Evolutionary conservation across 495 filamentous ascomycete species (phyloP).

Genomic region (Penicillium cinerascens): DNA sequence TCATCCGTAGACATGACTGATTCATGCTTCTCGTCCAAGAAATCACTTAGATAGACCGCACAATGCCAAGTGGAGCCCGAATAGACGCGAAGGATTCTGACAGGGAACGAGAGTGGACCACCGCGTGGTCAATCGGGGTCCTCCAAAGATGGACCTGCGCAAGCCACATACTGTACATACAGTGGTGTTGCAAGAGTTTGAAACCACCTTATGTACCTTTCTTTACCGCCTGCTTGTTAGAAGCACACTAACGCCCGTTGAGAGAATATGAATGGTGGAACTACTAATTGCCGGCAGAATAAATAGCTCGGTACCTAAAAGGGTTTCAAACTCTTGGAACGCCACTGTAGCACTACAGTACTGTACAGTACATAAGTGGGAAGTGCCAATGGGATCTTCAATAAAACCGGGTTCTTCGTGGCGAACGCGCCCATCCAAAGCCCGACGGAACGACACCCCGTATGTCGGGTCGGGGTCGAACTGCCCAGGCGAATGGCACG

Average conservation of each 20-base stretch:
- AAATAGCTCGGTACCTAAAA: too few relatives aligned
- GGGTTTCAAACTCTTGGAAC: too few relatives aligned
- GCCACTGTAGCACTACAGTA: too few relatives aligned
- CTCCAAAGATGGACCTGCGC: too few relatives aligned
- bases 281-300: too few relatives aligned
- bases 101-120: conserved; percentile 10
- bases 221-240: too few relatives aligned
- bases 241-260: too few relatives aligned
- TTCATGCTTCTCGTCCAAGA: background rate
- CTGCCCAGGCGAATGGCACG: background rate
- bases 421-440: background rate
- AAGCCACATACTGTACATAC: too few relatives aligned
- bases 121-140: background rate
- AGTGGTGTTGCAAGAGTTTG: too few relatives aligned
- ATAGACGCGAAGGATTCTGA: conserved; percentile 4
- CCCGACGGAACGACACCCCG: background rate
- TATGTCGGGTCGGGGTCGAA: background rate
- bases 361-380: background rate
- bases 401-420: background rate
- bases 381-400: background rate
- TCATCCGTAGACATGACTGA: background rate
- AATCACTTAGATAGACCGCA: too few relatives aligned
- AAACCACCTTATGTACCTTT: too few relatives aligned
- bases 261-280: too few relatives aligned
- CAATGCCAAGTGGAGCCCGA: background rate